These are phyloP conservation scores for Pseudopediastrum boryanum DNA, from an alignment of 139 green algal species.

Conservation along the genomic window DNA sequence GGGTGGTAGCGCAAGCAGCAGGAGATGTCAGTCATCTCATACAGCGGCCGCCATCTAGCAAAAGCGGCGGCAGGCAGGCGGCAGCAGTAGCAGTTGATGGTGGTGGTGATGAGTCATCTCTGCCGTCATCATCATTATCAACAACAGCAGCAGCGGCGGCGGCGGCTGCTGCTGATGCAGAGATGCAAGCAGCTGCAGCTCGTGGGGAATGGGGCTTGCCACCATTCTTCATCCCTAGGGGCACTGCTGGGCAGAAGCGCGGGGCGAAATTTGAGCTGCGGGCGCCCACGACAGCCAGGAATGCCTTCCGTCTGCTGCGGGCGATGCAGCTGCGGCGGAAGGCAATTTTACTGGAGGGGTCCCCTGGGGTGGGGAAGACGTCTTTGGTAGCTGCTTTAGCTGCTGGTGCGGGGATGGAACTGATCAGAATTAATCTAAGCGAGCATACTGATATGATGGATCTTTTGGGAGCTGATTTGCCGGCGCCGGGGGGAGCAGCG, in stretches of 20 bases:
- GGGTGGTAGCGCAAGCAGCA: constrained; percentile 6
- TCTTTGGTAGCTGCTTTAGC: constrained; percentile 89
- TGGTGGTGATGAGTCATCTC: not conserved
- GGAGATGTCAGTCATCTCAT: not conserved
- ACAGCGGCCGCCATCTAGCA: no score
- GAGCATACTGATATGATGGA: constrained; percentile 99
- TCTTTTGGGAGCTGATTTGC: constrained; percentile 95
- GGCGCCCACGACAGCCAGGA: constrained; percentile 87
- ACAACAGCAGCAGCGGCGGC: not conserved
- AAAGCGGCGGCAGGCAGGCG: no score
- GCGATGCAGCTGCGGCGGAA: constrained; percentile 82
- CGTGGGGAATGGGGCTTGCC: constrained; percentile 70
- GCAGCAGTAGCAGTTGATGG: constrained; percentile 5
- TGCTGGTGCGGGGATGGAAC: constrained; percentile 53
- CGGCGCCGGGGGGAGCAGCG: constrained; percentile 73
- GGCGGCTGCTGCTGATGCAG: constrained; percentile 1
- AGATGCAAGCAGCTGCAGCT: not conserved
- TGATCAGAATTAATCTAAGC: constrained; percentile 96
- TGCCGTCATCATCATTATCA: no score
- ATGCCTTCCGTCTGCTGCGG: constrained; percentile 90
- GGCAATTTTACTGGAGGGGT: constrained; percentile 95
- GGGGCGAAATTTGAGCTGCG: constrained; percentile 77
- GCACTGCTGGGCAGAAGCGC: not conserved
- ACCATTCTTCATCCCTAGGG: constrained; percentile 75
- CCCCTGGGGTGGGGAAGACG: constrained; percentile 97